Conservation (phyloP, 306 rosid species). For the Sindora glabra region DNA sequence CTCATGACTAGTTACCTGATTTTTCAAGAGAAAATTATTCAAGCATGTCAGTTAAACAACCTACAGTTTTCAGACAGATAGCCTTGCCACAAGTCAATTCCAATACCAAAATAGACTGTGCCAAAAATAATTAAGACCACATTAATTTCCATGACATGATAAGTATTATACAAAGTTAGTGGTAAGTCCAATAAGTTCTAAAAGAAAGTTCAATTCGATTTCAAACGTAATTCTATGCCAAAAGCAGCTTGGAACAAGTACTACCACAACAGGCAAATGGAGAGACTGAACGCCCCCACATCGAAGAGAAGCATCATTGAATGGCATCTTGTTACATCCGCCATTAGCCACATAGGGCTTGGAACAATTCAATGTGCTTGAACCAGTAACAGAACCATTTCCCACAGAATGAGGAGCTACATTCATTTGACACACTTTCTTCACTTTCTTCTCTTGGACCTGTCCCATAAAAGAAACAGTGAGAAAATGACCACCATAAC, state of each 20-base stretch:
- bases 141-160: background rate
- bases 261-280: slow-evolving; percentile 34
- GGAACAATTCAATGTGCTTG: slow-evolving; percentile 28
- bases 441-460: slow-evolving; percentile 98
- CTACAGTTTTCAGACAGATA: background rate
- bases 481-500: slow-evolving; percentile 32
- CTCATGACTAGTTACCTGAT: slow-evolving; percentile 84
- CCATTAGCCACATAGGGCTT: slow-evolving; percentile 40
- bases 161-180: too few relatives aligned
- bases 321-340: slow-evolving; percentile 30
- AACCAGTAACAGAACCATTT: slow-evolving; percentile 36
- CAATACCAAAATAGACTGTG: background rate
- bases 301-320: slow-evolving; percentile 29
- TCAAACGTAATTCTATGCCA: slow-evolving; percentile 1
- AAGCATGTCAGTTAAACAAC: background rate
- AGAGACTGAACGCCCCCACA: slow-evolving; percentile 30
- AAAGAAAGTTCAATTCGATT: background rate
- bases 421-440: slow-evolving; percentile 84
- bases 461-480: slow-evolving; percentile 23
- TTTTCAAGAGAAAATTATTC: background rate
- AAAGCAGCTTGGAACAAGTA: background rate
- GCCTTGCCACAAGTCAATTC: background rate
- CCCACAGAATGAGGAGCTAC: slow-evolving; percentile 50
- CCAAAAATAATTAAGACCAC: background rate
- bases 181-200: background rate